Evolutionary conservation across 2,329 filamentous ascomycete genomes (phyloP), one percentile per base, ranked within the genome.

Genomic region (Mariannaea sp.): DNA sequence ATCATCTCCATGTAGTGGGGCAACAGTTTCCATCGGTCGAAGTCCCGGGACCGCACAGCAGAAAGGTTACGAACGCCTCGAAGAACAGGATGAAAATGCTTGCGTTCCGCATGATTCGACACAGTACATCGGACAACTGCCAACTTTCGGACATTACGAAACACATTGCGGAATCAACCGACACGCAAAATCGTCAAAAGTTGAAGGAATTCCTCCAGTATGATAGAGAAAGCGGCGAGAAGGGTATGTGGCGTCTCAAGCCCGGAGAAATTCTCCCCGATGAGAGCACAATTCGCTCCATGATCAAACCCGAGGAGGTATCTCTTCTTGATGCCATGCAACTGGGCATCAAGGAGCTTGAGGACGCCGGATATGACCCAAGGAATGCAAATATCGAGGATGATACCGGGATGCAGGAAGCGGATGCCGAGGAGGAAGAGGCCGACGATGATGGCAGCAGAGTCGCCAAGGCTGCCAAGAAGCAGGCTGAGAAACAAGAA

Each of bases 61-160:
- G 94, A 56, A 96, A 94, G 71, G 93, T 97, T 24, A 99, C 94
- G 0, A 96, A 95, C 52, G 92, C 93, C n/a, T 88, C 90, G 29
- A 99, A 99, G 77, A 96, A 94, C 72, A 86, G 94, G 29, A 86
- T 99, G 72, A 96, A 94, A 77, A 97, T 97, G 87, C 86, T 99
- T 32, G 89, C 92, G 0, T 97, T 91, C 71, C 89, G 94, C 44
- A 86, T 96, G 70, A 90, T 96, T 65, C 83, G 87, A 57, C 89
- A 90, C 65, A 91, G 87, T 64, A 78, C 84, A 14, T 83, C 87
- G 20, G 78, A 86, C 55, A 81, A 85, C 38, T 82, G 92, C 19
- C 86, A 86, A 17, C 83, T 96, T 13, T 84, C 84, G n/a, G 90
- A 93, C 65, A 89, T 99, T 30, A 97, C 92, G 3, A 89, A 86